Base-by-base conservation (phyloP, 805 yeast species). In the Saturnispora hagleri region DNA sequence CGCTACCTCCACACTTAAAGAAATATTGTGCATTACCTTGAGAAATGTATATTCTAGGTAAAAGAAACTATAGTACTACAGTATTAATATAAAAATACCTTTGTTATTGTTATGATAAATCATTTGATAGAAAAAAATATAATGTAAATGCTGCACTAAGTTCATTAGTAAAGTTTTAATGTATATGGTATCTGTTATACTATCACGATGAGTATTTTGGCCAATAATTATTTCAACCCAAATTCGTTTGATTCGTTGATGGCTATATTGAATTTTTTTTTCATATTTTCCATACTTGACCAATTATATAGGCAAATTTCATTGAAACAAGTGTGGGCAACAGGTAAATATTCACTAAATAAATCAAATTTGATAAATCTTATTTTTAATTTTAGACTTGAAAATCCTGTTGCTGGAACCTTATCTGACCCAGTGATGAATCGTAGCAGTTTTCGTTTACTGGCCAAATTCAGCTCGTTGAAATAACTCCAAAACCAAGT, bases 291-390 rank as follows among this genome's bases (percentile, higher is more conserved):
- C 53, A 71, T 70, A 5, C 77, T 62, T 13, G 67, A 58, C 64
- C 91, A 91, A 36, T 81, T 81, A 65, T 81, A 85, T 5, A 93
- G 58, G 51, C 91, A 84, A 24, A 91, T 64, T 69, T 91, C 96
- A 63, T 91, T 93, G 71, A 93, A 91, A 60, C 99, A 91, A 0
- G 98, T 93, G 63, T 91, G 98, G 0, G 97, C 89, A 15, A 84
- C 70, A 0, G 98, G 98, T 17, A 90, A 68, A 46, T 84, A 70
- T 1, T 76, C 72, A 33, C 71, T 73, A 67, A 70, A 13, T 40
- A 8, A 9, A 36, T 12, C 24, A 46, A 51, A 6, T 47, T 51
- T 12, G 70, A 60, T 51, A 77, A 76, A 15, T 84, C 77, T 38
- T n/a, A 91, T 77, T 54, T 82, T 82, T 60, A 93, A 83, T 43